Percentiles rank a stretch among this genome's conserved stretches.
phyloP scores from a whole-genome alignment of 1,139 yeast genomes.

The Kluyveromyces marxianus region DNA sequence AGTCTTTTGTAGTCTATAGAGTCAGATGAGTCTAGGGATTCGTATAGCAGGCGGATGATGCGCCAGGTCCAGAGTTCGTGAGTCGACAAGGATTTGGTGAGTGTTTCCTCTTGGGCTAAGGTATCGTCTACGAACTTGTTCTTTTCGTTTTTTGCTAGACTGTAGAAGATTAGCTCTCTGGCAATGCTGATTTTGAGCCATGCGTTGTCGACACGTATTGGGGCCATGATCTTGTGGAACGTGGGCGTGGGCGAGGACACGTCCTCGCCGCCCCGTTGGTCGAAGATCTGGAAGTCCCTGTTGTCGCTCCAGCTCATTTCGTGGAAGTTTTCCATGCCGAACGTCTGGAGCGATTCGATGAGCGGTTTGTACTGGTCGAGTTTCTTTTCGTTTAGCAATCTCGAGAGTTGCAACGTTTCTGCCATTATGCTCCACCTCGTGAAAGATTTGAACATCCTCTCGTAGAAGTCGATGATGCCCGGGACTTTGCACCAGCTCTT shows the following conservation, averaged over 20 bases:
- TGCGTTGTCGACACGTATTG: constrained; percentile 13
- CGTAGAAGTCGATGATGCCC: constrained; percentile 25
- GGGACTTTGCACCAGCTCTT: constrained; percentile 24
- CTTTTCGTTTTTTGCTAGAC: constrained; percentile 14
- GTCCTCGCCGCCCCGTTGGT: constrained; percentile 14
- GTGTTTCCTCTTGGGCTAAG: background rate
- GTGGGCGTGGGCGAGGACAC: constrained; percentile 4
- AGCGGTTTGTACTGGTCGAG: constrained; percentile 13
- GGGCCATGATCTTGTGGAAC: constrained; percentile 9
- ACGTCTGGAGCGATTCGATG: constrained; percentile 9
- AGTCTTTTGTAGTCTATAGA: constrained; percentile 11
- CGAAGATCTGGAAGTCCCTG: constrained; percentile 18
- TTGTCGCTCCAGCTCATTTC: constrained; percentile 18
- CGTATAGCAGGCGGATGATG: constrained; percentile 16
- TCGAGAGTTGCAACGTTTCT: constrained; percentile 20
- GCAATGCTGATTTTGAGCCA: constrained; percentile 14
- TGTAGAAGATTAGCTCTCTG: constrained; percentile 22
- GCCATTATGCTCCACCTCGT: constrained; percentile 19
- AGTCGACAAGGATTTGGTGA: background rate
- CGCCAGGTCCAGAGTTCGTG: constrained; percentile 19
- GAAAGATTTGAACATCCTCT: constrained; percentile 16
- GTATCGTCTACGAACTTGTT: constrained; percentile 9
- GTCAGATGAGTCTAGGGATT: constrained; percentile 2
- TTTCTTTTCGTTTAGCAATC: constrained; percentile 27
- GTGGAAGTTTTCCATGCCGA: constrained; percentile 6